These are phyloP conservation scores for Persicaria tinctoria DNA, from an alignment of 148 eudicot species.

Conservation along the genomic window DNA sequence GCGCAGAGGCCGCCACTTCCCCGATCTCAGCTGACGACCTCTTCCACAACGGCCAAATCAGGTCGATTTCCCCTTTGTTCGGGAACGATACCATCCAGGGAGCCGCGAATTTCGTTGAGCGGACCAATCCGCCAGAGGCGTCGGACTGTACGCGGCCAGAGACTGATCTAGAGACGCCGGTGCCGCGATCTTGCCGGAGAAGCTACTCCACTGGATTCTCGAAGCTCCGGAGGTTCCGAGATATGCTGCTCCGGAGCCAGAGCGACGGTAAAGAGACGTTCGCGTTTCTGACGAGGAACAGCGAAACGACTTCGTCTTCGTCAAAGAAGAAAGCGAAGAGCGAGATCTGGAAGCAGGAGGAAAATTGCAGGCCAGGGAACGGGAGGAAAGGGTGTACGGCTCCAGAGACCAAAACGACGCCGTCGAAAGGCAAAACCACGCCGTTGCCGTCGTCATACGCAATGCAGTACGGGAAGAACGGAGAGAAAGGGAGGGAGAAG, in stretches of 20 bases:
- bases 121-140: slow-evolving; percentile 21
- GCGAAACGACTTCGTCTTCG: slow-evolving; percentile 14
- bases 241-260: slow-evolving; percentile 10
- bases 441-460: slow-evolving; percentile 44
- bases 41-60: slow-evolving; percentile 25
- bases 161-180: slow-evolving; percentile 20
- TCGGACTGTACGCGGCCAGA: slow-evolving; percentile 36
- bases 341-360: not conserved
- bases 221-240: slow-evolving; percentile 50
- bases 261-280: slow-evolving; percentile 13
- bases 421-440: slow-evolving; percentile 24
- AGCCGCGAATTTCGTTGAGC: slow-evolving; percentile 12
- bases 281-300: not conserved
- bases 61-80: slow-evolving; percentile 27
- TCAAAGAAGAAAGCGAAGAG: slow-evolving; percentile 4
- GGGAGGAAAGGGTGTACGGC: not conserved
- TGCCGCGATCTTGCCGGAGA: slow-evolving; percentile 39
- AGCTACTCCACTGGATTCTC: slow-evolving; percentile 97
- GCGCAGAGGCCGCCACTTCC: slow-evolving; percentile 21
- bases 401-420: not conserved
- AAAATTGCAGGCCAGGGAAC: not conserved
- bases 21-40: no score
- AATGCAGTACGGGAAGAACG: slow-evolving; percentile 43
- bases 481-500: slow-evolving; percentile 32
- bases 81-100: not conserved